These are phyloP conservation scores for Rossbeevera mucosa DNA, from an alignment of 768 basidiomycete genomes.

Conservation along the genomic window DNA sequence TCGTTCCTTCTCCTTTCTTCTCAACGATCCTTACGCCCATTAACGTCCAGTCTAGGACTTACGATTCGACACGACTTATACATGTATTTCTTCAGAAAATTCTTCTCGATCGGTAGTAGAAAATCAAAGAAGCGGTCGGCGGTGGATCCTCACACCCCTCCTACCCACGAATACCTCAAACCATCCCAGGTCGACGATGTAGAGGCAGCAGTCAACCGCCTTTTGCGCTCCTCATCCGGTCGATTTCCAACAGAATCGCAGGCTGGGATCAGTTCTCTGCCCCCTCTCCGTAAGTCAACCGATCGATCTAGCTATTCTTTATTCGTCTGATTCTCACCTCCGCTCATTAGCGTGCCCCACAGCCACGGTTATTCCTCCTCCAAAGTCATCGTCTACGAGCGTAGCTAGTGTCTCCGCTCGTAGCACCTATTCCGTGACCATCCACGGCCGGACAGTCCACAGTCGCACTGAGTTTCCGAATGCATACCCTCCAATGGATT, in stretches of 20 bases:
- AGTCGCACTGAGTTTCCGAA: constrained; percentile 63
- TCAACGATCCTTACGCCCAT: constrained; percentile 22
- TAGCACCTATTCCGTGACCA: constrained; percentile 69
- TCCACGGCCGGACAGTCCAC: constrained; percentile 58
- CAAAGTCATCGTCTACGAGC: constrained; percentile 49
- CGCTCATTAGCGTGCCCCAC: constrained; percentile 56
- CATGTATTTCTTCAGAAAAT: constrained; percentile 69
- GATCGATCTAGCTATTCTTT: not conserved
- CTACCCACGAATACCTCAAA: constrained; percentile 14
- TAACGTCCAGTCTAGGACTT: constrained; percentile 24
- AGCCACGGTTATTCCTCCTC: constrained; percentile 47
- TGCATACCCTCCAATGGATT: constrained; percentile 45
- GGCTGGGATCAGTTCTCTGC: constrained; percentile 51
- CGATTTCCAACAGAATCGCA: constrained; percentile 56
- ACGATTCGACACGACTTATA: constrained; percentile 27
- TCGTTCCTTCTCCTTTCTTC: not conserved
- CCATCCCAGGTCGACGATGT: constrained; percentile 38
- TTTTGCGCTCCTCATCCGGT: constrained; percentile 71
- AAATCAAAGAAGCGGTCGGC: constrained; percentile 46
- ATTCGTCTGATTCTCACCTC: not conserved
- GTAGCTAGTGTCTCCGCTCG: constrained; percentile 49
- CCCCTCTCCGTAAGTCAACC: constrained; percentile 68
- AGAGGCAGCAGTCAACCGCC: constrained; percentile 40
- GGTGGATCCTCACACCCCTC: constrained; percentile 25
- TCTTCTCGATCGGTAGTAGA: constrained; percentile 66